Percentiles rank a stretch among this genome's conserved stretches.
Conservation (phyloP, 495 filamentous ascomycete species). For the Hypomontagnella monticulosa region DNA sequence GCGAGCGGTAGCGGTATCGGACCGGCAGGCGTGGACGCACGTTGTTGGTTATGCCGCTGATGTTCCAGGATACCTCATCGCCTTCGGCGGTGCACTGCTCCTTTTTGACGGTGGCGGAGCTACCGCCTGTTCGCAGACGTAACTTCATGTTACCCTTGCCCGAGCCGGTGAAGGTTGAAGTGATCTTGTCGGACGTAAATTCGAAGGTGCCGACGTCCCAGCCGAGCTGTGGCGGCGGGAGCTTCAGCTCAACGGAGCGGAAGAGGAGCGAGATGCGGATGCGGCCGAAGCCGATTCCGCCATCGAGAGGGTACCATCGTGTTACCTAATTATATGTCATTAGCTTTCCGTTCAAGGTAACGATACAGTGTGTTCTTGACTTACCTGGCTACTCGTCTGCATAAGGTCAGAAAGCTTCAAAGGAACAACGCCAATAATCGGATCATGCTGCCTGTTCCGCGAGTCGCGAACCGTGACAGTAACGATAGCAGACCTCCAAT, state of each 20-base stretch:
- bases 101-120: conserved; percentile 72
- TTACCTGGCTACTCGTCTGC: conserved; percentile 81
- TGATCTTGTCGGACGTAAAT: conserved; percentile 74
- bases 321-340: conserved; percentile 49
- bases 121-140: conserved; percentile 84
- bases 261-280: conserved; percentile 90
- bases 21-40: conserved; percentile 79
- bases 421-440: conserved; percentile 89
- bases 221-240: conserved; percentile 83
- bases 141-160: conserved; percentile 77
- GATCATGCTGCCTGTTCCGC: conserved; percentile 90
- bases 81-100: conserved; percentile 67
- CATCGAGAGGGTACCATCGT: conserved; percentile 68
- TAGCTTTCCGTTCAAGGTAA: background rate
- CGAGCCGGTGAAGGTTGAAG: conserved; percentile 65
- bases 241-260: conserved; percentile 81
- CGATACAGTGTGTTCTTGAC: background rate
- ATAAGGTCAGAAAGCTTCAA: conserved; percentile 87
- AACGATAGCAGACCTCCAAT: conserved; percentile 88
- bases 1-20: conserved; percentile 86
- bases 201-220: conserved; percentile 94
- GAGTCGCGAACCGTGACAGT: conserved; percentile 89
- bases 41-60: conserved; percentile 64
- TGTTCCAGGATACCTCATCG: conserved; percentile 73
- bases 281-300: conserved; percentile 80